Evolutionary conservation across 768 basidiomycete species (phyloP).

Genomic region (Kwoniella newhampshirensis): DNA sequence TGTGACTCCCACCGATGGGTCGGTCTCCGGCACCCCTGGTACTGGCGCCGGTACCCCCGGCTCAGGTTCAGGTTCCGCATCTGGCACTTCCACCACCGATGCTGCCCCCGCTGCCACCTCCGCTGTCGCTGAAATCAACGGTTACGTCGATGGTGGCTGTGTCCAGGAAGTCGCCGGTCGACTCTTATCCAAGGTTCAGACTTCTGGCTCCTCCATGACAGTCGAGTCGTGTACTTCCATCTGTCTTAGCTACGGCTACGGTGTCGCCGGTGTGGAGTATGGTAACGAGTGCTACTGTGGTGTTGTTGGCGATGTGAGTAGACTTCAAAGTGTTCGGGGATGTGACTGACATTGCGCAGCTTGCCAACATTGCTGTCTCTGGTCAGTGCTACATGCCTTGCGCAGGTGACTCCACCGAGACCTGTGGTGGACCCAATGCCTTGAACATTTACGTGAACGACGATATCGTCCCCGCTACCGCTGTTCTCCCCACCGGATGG

Average conservation of each 20-base stretch:
- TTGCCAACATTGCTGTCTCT: constrained; percentile 32
- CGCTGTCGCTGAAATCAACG: constrained; percentile 21
- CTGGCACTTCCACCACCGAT: constrained; percentile 9
- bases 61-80: constrained; percentile 11
- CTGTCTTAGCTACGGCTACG: constrained; percentile 31
- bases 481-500: constrained; percentile 23
- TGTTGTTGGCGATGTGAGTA: constrained; percentile 19
- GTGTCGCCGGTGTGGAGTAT: constrained; percentile 41
- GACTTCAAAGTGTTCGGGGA: not conserved
- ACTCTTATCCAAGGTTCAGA: constrained; percentile 25
- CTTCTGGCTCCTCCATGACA: constrained; percentile 26
- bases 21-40: constrained; percentile 6
- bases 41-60: constrained; percentile 12
- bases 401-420: constrained; percentile 32
- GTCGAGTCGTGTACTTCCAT: constrained; percentile 28
- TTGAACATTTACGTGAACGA: constrained; percentile 33
- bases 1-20: constrained; percentile 12
- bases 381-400: constrained; percentile 46
- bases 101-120: constrained; percentile 17
- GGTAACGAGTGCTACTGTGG: constrained; percentile 46
- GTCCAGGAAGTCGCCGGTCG: constrained; percentile 36
- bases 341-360: not conserved
- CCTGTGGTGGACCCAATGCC: constrained; percentile 44
- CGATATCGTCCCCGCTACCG: constrained; percentile 17
- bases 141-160: constrained; percentile 26